A percentile compares a stretch with the other conserved stretches of the same genome.
phyloP scores from a whole-genome alignment of 352 stramenopile genomes.

The Phytophthora brassicae region DNA sequence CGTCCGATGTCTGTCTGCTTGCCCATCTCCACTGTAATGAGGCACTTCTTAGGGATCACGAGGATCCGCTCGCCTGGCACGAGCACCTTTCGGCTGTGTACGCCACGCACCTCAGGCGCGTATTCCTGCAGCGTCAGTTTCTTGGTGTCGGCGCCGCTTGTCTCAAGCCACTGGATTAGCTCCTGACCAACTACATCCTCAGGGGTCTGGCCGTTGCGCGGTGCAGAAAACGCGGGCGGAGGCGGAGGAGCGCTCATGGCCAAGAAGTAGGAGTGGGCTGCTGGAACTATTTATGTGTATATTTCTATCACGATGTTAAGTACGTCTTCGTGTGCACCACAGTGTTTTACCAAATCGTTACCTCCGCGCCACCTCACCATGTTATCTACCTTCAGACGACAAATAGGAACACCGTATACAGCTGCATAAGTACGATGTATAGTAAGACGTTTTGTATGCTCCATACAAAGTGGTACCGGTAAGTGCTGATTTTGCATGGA shows the following conservation, averaged over 20 bases:
- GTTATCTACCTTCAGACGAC: too few species aligned
- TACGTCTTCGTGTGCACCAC: too few species aligned
- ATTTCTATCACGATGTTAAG: too few species aligned
- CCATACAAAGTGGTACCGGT: too few species aligned
- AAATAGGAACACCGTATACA: too few species aligned
- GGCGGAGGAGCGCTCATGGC: slow-evolving; percentile 37
- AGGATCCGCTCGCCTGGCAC: slow-evolving; percentile 88
- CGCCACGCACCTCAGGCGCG: slow-evolving; percentile 90
- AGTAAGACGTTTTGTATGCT: too few species aligned
- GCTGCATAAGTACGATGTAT: too few species aligned
- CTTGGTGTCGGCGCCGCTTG: slow-evolving; percentile 68
- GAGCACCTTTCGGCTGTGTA: slow-evolving; percentile 90
- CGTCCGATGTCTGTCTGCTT: slow-evolving; percentile 95
- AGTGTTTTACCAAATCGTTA: too few species aligned
- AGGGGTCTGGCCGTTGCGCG: slow-evolving; percentile 12
- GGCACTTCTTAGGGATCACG: slow-evolving; percentile 92
- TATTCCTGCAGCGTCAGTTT: slow-evolving; percentile 88
- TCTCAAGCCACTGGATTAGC: slow-evolving; percentile 78
- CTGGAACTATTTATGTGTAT: too few species aligned
- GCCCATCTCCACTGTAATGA: slow-evolving; percentile 99
- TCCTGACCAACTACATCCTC: slow-evolving; percentile 60
- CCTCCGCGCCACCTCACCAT: too few species aligned
- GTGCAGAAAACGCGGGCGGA: background rate
- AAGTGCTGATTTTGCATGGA: too few species aligned
- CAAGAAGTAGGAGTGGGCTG: slow-evolving; percentile 12